Evolutionary conservation across 2,329 filamentous ascomycete genomes (phyloP).

Genomic region (Niveomyces coronatus): DNA sequence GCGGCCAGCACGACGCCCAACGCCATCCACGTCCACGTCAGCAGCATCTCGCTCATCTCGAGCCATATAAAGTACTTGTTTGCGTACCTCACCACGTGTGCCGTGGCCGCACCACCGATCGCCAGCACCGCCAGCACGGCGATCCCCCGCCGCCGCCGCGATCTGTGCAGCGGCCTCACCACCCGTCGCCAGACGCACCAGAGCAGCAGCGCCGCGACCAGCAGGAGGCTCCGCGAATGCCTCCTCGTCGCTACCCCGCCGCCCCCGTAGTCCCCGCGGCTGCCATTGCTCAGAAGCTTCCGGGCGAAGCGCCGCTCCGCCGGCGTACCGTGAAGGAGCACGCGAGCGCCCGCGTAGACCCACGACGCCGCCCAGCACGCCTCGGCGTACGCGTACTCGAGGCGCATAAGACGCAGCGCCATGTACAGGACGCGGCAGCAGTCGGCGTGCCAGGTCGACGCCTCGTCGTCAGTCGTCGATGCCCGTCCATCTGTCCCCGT

Average conservation of each 20-base stretch:
- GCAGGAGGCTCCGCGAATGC: background rate
- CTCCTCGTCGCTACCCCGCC: background rate
- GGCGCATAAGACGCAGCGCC: conserved; percentile 16
- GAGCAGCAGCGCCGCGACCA: background rate
- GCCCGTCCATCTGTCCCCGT: background rate
- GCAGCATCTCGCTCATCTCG: conserved; percentile 25
- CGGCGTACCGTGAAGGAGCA: conserved; percentile 13
- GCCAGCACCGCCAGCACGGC: conserved; percentile 13
- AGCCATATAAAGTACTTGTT: conserved; percentile 28
- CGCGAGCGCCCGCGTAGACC: conserved; percentile 15
- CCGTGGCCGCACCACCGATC: conserved; percentile 13
- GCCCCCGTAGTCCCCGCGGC: background rate
- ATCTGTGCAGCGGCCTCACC: background rate
- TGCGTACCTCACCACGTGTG: conserved; percentile 22
- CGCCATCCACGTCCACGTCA: conserved; percentile 16
- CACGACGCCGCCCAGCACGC: conserved; percentile 18
- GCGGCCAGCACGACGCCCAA: conserved; percentile 17
- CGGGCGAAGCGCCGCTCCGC: conserved; percentile 9
- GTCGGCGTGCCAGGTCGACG: conserved; percentile 1
- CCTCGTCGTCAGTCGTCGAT: too few species aligned
- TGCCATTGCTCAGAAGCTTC: conserved; percentile 10
- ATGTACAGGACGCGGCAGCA: conserved; percentile 14
- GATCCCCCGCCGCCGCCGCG: conserved; percentile 4
- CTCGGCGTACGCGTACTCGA: conserved; percentile 22
- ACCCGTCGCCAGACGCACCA: conserved; percentile 9